phyloP scores from a whole-genome alignment of 208 protist species.

The Wallacemonas collosoma region DNA sequence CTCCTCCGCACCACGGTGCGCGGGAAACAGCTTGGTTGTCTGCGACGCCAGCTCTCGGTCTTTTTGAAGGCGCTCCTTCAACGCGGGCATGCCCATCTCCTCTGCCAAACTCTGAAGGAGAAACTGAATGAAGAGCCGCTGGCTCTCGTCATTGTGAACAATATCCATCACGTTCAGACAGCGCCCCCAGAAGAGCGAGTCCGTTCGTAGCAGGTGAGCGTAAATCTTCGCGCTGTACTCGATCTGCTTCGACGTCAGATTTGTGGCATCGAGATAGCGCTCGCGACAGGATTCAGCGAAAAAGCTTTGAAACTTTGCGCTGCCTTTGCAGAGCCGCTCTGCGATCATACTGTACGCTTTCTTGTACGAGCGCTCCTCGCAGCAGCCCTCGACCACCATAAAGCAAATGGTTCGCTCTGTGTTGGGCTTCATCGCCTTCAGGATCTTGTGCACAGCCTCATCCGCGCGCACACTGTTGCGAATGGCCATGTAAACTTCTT shows the following conservation, averaged over 20 bases:
- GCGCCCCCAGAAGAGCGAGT: conserved; percentile 94
- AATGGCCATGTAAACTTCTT: conserved; percentile 98
- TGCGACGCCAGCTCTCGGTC: conserved; percentile 60
- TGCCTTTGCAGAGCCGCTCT: conserved; percentile 96
- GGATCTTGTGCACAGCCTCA: conserved; percentile 99
- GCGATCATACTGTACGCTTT: conserved; percentile 96
- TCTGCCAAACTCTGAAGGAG: conserved; percentile 65
- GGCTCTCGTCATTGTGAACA: conserved; percentile 70
- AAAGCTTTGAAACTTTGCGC: conserved; percentile 81
- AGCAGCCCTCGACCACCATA: conserved; percentile 99
- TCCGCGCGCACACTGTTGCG: conserved; percentile 97
- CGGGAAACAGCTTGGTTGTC: conserved; percentile 62
- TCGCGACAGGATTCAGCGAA: conserved; percentile 89
- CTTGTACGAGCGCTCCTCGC: conserved; percentile 96
- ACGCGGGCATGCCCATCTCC: conserved; percentile 58
- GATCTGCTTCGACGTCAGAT: conserved; percentile 97
- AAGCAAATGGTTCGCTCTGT: conserved; percentile 87
- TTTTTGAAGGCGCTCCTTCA: conserved; percentile 42
- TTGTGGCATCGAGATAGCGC: conserved; percentile 93
- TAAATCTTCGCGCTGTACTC: conserved; percentile 98
- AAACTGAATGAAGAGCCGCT: conserved; percentile 81
- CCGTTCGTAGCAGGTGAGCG: conserved; percentile 95
- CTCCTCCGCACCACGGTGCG: conserved; percentile 26
- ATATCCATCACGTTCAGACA: conserved; percentile 72
- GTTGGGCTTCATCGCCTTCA: conserved; percentile 78